Base-by-base conservation (phyloP, 2,329 filamentous ascomycete species). In the Mycogone perniciosa region DNA sequence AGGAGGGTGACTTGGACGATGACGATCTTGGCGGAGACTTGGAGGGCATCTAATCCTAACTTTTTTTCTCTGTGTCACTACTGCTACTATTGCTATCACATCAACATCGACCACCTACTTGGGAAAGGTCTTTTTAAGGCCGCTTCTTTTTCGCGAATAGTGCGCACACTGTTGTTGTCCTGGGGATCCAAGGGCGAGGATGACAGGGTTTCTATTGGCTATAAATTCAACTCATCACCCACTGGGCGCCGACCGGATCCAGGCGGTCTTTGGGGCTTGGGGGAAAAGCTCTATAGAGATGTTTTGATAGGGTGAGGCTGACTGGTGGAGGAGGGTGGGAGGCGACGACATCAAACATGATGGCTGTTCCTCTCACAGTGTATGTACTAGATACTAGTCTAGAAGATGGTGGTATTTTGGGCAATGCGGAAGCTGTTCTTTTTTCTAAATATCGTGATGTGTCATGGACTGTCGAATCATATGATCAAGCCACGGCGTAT, bases 11-110 rank as follows among this genome's bases (percentile, higher is more conserved):
- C 65, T 80, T 96, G 70, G 93, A 97, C 62, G 93, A 96, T 62
- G 93, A 96, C 64, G 93, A 97, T 73, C 85, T 95, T 44, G 90
- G 89, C 48, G 92, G 90, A 52, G 92, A 96, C 64, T 97, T 96
- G 70, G 93, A 97, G 63, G 92, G 89, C 62, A 89, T 97, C 78
- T 97, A 86, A 81, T 57, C 37, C 44, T 48, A 20, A 20, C 34
- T 39, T 54, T 46, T 48, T 46, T 30, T 46, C 46, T 35, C 44
- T 49, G 46, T 55, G 52, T 55, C 35, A 59, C 46, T 55, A 52
- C 47, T 54, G 54, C 44, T 50, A 40, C 43, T 26, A 38, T 35
- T 34, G n/a, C 41, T 35, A 42, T 40, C n/a, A 40, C 39, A 48
- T 41, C 39, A 50, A 48, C 51, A 46, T 35, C 41, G 44, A 11